Base-by-base conservation (phyloP, 495 filamentous ascomycete genomes). In the Durotheca rogersii region DNA sequence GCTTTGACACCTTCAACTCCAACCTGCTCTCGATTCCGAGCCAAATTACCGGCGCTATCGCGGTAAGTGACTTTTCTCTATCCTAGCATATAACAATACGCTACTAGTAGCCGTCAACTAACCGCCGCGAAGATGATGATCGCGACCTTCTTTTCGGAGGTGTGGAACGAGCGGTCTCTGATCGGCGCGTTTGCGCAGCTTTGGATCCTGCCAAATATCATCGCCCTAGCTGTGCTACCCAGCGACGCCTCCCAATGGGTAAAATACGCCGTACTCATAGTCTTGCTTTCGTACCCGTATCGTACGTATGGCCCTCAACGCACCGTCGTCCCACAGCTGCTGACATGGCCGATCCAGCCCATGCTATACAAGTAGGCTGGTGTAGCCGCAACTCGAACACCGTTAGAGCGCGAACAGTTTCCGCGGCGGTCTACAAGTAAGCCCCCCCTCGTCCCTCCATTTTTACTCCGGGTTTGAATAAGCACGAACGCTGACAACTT, bases 11-110 rank as follows among this genome's bases (percentile, higher is more conserved):
- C 5, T 86, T 89, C 58, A 53, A 82, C 18, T 81, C 83, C 7
- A 90, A 88, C 54, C 64, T 91, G 11, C 70, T 90, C 31, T 80
- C 79, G 10, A 86, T 89, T 21, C 86, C 84, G 1, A 66, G 65
- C 20, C 34, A 53, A 20, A n/a, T 9, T 25, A 6, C 20, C 11
- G 20, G 12, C 6, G 6, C 45, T 33, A 6, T 54, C 29, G 44
- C 51, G 6, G 40, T 57, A 32, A 47, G 34, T 55, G 12, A 25
- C 16, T 10, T 35, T 10, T 3, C 14, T 56, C 56, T 31, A 47
- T 61, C 34, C 12, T 59, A 48, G 51, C 6, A 33, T 21, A 4
- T 10, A 43, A 11, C 15, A 18, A 18, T 10, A 40, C 6, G 27
- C n/a, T 27, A 27, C 23, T 27, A 4, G 4, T 4, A 27, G 23